Conservation (phyloP, 1,284 basidiomycete species). For the Rhodotorula sp. region DNA sequence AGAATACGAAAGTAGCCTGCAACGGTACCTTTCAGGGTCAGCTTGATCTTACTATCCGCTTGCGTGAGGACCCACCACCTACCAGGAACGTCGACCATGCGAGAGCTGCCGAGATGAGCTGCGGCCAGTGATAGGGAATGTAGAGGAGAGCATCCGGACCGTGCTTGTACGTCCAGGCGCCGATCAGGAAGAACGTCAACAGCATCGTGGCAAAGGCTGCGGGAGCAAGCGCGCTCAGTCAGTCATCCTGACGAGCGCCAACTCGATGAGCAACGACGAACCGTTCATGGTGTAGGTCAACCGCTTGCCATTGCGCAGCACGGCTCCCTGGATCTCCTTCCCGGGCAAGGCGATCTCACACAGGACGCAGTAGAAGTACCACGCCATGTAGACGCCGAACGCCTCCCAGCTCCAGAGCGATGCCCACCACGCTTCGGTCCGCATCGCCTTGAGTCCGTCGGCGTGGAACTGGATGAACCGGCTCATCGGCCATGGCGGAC, state of each 20-base stretch:
- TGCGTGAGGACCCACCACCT: too few species aligned
- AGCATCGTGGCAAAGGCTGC: slow-evolving; percentile 84
- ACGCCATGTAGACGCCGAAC: slow-evolving; percentile 70
- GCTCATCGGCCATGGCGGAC: slow-evolving; percentile 41
- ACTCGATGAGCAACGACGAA: slow-evolving; percentile 48
- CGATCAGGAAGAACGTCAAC: slow-evolving; percentile 67
- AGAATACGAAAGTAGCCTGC: slow-evolving; percentile 67
- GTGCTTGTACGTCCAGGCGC: slow-evolving; percentile 65
- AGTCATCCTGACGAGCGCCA: too few species aligned
- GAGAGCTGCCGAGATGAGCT: slow-evolving; percentile 79
- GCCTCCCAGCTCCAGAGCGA: slow-evolving; percentile 78
- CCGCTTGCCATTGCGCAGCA: slow-evolving; percentile 73
- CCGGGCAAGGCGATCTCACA: slow-evolving; percentile 85
- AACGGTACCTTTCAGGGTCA: neutral
- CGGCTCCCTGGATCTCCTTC: slow-evolving; percentile 74
- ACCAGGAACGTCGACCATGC: slow-evolving; percentile 71
- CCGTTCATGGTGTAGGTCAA: slow-evolving; percentile 90
- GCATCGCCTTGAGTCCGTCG: slow-evolving; percentile 47
- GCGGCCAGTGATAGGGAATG: slow-evolving; percentile 87
- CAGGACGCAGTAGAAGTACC: slow-evolving; percentile 83
- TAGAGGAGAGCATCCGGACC: slow-evolving; percentile 82
- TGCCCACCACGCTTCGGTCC: slow-evolving; percentile 61
- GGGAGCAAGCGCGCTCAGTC: too few species aligned
- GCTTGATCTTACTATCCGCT: neutral
- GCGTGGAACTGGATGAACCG: slow-evolving; percentile 33